Evolutionary conservation across 352 stramenopile genomes (phyloP).

Genomic region (Peronospora belbahrii): DNA sequence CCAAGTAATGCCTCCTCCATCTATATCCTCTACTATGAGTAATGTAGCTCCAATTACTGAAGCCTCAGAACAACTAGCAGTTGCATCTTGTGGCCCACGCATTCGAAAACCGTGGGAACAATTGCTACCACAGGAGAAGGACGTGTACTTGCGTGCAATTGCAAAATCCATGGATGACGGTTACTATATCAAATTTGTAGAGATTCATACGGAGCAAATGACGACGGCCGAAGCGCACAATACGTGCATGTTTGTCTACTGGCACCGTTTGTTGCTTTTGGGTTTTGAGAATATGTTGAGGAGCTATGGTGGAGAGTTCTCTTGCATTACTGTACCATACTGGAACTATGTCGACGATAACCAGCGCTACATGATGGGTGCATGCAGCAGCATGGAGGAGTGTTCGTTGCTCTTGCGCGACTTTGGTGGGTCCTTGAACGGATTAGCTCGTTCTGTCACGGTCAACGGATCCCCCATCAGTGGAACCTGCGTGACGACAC

Average conservation of each 20-base stretch:
- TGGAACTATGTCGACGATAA: conserved; percentile 86
- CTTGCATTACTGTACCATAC: conserved; percentile 83
- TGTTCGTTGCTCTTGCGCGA: conserved; percentile 67
- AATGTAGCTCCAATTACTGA: conserved; percentile 3
- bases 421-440: conserved; percentile 48
- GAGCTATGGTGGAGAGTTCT: conserved; percentile 64
- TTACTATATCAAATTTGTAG: conserved; percentile 82
- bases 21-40: not conserved
- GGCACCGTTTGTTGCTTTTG: conserved; percentile 72
- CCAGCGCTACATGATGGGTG: conserved; percentile 49
- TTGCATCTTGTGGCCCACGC: conserved; percentile 45
- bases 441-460: conserved; percentile 26
- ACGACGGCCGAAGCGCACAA: conserved; percentile 71
- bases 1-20: conserved; percentile 9
- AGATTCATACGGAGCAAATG: conserved; percentile 84
- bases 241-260: conserved; percentile 87
- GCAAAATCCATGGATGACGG: conserved; percentile 71
- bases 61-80: conserved; percentile 20
- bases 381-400: conserved; percentile 61
- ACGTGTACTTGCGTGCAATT: conserved; percentile 68
- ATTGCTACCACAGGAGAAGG: conserved; percentile 50
- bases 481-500: conserved; percentile 43
- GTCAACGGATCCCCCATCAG: conserved; percentile 65
- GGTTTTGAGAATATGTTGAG: conserved; percentile 85
- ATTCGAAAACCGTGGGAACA: conserved; percentile 75